Percentiles rank a stretch among this genome's conserved stretches.
These are phyloP conservation scores for Colletotrichum sublineola DNA, from an alignment of 2,329 filamentous ascomycete species.

Conservation along the genomic window DNA sequence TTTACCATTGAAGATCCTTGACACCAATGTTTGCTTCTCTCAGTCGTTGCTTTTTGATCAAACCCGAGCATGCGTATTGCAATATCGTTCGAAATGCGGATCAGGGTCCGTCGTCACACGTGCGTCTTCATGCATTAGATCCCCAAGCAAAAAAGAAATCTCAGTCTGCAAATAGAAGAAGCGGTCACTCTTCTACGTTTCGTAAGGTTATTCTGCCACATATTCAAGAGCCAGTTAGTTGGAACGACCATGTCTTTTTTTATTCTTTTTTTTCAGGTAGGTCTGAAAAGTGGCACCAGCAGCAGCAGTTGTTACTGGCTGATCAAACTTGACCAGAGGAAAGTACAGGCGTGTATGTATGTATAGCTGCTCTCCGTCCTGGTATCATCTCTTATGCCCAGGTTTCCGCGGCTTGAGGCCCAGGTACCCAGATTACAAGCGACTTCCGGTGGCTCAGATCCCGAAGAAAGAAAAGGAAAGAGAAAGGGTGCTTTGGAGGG, in stretches of 20 bases:
- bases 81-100: background rate
- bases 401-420: conserved; percentile 1
- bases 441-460: background rate
- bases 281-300: background rate
- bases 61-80: conserved; percentile 1
- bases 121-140: conserved; percentile 17
- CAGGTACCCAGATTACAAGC: background rate
- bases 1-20: background rate
- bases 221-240: background rate
- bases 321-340: background rate
- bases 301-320: background rate
- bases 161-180: conserved; percentile 3
- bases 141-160: conserved; percentile 23
- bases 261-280: background rate
- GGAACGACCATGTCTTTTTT: background rate
- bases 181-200: conserved; percentile 11
- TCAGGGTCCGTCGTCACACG: conserved; percentile 13
- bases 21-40: conserved; percentile 1
- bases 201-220: background rate
- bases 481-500: conserved; percentile 8
- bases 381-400: conserved; percentile 2
- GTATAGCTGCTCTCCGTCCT: background rate
- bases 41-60: conserved; percentile 23
- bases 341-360: background rate
- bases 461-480: conserved; percentile 4